Conservation (phyloP, 768 basidiomycete species). For the Cystobasidiopsis lactophilus region DNA sequence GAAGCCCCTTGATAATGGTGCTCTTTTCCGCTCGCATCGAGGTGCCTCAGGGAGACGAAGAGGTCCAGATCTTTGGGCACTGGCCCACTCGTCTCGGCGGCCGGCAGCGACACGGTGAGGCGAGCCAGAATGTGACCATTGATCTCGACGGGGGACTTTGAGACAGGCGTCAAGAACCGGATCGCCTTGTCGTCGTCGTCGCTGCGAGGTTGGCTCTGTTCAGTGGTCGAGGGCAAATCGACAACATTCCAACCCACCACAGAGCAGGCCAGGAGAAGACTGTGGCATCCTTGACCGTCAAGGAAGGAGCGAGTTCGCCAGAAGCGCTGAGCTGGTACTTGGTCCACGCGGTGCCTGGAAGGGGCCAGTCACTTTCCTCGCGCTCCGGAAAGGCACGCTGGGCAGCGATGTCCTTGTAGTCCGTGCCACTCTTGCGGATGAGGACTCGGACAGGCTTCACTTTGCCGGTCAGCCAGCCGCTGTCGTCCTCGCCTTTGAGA, state of each 20-base stretch:
- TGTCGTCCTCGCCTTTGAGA: conserved; percentile 16
- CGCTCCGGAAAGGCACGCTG: conserved; percentile 17
- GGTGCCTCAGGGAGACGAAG: conserved; percentile 16
- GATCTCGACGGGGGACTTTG: background rate
- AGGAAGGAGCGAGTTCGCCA: background rate
- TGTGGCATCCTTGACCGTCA: too few species aligned
- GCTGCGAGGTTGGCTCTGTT: background rate
- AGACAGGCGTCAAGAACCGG: background rate
- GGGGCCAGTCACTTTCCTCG: conserved; percentile 16
- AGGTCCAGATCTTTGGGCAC: conserved; percentile 18
- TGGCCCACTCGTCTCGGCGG: conserved; percentile 6
- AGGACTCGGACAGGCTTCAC: conserved; percentile 18
- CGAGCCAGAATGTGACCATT: background rate
- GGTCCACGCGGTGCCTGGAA: conserved; percentile 14
- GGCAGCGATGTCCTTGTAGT: conserved; percentile 18
- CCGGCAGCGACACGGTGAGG: background rate
- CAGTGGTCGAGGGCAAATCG: background rate
- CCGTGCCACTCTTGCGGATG: conserved; percentile 19
- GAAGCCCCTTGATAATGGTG: conserved; percentile 18
- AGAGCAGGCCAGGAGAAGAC: too few species aligned
- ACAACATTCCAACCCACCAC: too few species aligned
- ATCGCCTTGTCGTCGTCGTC: background rate
- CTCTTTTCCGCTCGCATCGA: conserved; percentile 15
- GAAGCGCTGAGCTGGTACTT: conserved; percentile 10
- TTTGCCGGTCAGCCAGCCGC: conserved; percentile 10